Base-by-base conservation (phyloP, 352 stramenopile species). In the Blastocystis sp. region DNA sequence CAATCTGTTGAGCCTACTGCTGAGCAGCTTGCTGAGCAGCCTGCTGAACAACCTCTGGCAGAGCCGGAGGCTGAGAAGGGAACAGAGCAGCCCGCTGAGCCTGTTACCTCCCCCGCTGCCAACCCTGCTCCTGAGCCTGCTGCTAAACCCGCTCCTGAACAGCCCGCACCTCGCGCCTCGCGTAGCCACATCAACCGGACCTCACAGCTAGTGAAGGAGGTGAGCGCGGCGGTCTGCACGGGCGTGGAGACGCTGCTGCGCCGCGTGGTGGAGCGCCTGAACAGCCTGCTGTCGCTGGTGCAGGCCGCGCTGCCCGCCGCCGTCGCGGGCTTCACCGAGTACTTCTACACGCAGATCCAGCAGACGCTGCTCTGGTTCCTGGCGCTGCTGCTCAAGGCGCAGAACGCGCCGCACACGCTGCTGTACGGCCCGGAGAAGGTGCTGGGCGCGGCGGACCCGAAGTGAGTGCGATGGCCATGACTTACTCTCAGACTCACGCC, bases 291-390 rank as follows among this genome's bases (percentile, higher is more conserved):
- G 21, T 68, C 59, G n/a, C 74, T 84, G 24, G 19, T 71, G 28
- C 59, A 84, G 34, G 34, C 40, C 14, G 43, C 62, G 19, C 28
- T 84, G 28, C 45, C 59, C n/a, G 74, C 62, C 6, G 62, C 59
- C 2, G 34, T 84, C 2, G 62, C 14, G n/a, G 34, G n/a, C 14
- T 84, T 71, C 62, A 84, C 74, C 24, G 59, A 84, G n/a, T 84
- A 84, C 62, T 84, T 84, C 45, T 71, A 84, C 48, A 71, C 74
- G 21, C 74, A 84, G 62, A 71, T 71, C 28, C 74, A 84, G 48
- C 74, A 84, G 62, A 71, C 62, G 6, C 7, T 84, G 11, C 43
- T 84, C 3, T 84, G 74, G 74, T 28, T 71, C 34, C 24, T 17
- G 19, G 43, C 48, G 28, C 59, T 84, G 17, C 59, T 84, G 21